Base-by-base conservation (phyloP, 139 green algal genomes). In the Tetradesmus lagerheimii region DNA sequence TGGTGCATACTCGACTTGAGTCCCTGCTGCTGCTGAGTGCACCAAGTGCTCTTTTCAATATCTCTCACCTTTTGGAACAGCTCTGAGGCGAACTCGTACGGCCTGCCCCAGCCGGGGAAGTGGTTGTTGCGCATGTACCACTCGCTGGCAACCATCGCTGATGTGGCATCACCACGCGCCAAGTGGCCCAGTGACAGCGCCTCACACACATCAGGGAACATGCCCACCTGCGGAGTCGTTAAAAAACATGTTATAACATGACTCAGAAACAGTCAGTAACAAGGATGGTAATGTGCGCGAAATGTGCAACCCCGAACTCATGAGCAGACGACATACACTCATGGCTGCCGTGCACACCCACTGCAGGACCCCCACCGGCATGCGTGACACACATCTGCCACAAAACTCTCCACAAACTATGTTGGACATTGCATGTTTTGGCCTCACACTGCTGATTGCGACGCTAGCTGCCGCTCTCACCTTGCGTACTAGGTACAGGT, bases 111-210 rank as follows among this genome's bases (percentile, higher is more conserved):
- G 9, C 95, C 95, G 0, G 92, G 91, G 88, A 98, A 97, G 85
- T 96, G 91, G 34, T 91, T 89, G 79, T 92, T 93, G 29, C 95
- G 93, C 95, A 97, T 98, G 94, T 98, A 98, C 95, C 95, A 98
- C 81, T 98, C 96, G 3, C 87, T 91, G 14, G 96, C 95, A 43
- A 97, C 95, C 53, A 98, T 90, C 2, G 93, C 94, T 0, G 92
- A 96, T 85, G 95, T 95, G 9, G 39, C 39, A 77, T 93, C 92
- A 90, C 90, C 43, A n/a, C 43, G 43, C 3, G 83, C 53, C 57
- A 97, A 31, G 91, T 98, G 96, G 0, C 89, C 93, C 12, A 88
- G 41, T 2, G 93, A 92, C 81, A 98, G 93, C 35, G 74, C 78
- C 90, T 98, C 95, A 18, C 92, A 94, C 25, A 97, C 92, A 27